Conservation (phyloP, 495 filamentous ascomycete species). For the Thozetella sp. region DNA sequence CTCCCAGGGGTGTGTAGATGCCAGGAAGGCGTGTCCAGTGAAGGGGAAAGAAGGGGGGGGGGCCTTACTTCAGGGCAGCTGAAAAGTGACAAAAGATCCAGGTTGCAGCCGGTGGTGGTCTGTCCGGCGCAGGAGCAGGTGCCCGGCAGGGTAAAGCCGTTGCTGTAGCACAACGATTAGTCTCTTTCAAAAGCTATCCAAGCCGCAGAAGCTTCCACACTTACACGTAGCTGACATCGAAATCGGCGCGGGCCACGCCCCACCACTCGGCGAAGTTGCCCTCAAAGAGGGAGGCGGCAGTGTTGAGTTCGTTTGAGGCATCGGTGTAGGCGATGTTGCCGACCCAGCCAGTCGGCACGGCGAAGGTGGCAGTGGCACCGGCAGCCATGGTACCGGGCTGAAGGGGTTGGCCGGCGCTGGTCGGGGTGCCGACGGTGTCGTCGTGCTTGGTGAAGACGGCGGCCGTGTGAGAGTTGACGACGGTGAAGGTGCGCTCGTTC, state of each 20-base stretch:
- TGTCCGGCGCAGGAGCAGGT: constrained; percentile 18
- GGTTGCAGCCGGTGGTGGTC: constrained; percentile 25
- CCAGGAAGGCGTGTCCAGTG: neutral
- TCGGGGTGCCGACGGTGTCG: neutral
- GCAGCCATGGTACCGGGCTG: neutral
- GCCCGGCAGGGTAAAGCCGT: constrained; percentile 27
- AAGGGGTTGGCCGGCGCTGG: neutral
- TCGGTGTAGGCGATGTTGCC: constrained; percentile 2
- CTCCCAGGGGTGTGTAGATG: neutral
- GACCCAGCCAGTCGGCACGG: neutral
- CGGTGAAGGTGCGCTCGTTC: neutral
- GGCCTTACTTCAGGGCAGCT: constrained; percentile 15
- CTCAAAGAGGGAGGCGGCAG: neutral
- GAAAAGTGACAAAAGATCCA: constrained; percentile 18
- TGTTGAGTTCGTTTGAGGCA: neutral
- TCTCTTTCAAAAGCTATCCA: neutral
- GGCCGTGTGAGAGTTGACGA: constrained; percentile 1
- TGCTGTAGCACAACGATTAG: neutral
- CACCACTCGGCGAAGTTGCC: constrained; percentile 5
- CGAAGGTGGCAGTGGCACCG: constrained; percentile 4
- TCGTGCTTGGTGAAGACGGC: constrained; percentile 2
- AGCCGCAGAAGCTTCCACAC: neutral
- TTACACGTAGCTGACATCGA: constrained; percentile 4
- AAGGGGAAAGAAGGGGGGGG: constrained; percentile 3
- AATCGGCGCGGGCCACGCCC: neutral